These are phyloP conservation scores for Pachyrhizus erosus DNA, from an alignment of 306 rosid genomes.

Conservation along the genomic window DNA sequence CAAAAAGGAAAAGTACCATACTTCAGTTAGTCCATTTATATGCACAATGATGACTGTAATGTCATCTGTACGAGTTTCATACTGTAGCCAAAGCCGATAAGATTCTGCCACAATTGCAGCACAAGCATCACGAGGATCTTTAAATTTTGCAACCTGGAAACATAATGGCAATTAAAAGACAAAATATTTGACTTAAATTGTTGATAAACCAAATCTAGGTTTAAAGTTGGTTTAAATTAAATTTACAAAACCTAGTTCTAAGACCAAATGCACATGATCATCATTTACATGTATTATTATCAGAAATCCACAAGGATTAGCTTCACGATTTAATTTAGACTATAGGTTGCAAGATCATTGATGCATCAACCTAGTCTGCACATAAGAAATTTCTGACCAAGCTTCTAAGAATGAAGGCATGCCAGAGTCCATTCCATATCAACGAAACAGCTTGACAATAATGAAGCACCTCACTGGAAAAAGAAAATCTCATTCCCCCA, in stretches of 20 bases:
- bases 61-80: conserved; percentile 99
- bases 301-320: background rate
- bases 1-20: conserved; percentile 49
- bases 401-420: conserved; percentile 3
- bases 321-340: conserved; percentile 9
- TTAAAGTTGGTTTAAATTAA: conserved; percentile 4
- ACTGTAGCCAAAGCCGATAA: conserved; percentile 97
- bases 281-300: background rate
- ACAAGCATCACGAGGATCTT: conserved; percentile 99
- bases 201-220: conserved; percentile 25
- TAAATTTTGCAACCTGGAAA: conserved; percentile 82
- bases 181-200: conserved; percentile 22
- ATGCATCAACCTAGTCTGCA: conserved; percentile 22
- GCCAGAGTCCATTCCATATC: conserved; percentile 14
- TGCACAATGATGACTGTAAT: conserved; percentile 96
- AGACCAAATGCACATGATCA: background rate
- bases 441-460: conserved; percentile 15
- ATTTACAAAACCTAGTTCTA: conserved; percentile 35
- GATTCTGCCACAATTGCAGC: conserved; percentile 98
- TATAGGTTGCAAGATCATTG: background rate
- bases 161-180: conserved; percentile 34
- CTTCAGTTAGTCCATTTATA: conserved; percentile 78
- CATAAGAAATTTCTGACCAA: conserved; percentile 21
- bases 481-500: background rate
- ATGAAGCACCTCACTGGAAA: conserved; percentile 18